phyloP scores from a whole-genome alignment of 805 yeast genomes.

The Kuraishia ogatae region DNA sequence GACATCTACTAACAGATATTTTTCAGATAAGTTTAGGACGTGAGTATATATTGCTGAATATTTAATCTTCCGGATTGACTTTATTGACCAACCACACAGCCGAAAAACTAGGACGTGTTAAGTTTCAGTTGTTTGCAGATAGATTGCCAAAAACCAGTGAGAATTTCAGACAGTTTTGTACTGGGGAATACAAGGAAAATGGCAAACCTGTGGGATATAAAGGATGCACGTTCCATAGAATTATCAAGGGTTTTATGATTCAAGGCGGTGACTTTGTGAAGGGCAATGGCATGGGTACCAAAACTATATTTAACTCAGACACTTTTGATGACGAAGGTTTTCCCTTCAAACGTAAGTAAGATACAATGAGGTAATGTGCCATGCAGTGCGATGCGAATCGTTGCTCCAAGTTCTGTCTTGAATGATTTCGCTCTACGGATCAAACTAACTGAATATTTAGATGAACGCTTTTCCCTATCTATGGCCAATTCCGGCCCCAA shows the following conservation, averaged over 20 bases:
- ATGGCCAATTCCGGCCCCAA: conserved; percentile 37
- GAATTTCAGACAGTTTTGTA: conserved; percentile 44
- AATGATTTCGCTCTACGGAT: background rate
- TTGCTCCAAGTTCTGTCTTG: background rate
- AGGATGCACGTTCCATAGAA: conserved; percentile 52
- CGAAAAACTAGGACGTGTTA: conserved; percentile 31
- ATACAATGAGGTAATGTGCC: too few species aligned
- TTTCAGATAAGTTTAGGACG: conserved; percentile 17
- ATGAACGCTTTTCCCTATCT: conserved; percentile 20
- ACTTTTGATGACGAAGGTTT: conserved; percentile 37
- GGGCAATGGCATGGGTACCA: conserved; percentile 36
- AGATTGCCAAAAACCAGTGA: conserved; percentile 37
- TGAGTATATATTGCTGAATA: conserved; percentile 9
- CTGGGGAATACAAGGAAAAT: conserved; percentile 33
- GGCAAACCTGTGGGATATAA: conserved; percentile 28
- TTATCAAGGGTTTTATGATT: conserved; percentile 50
- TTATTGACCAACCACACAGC: conserved; percentile 7
- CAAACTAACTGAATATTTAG: conserved; percentile 1
- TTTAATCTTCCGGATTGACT: background rate
- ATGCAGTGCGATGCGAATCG: too few species aligned
- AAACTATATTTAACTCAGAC: conserved; percentile 29
- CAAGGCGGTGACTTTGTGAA: conserved; percentile 40
- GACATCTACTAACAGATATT: background rate
- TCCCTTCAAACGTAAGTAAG: conserved; percentile 18
- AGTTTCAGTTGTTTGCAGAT: conserved; percentile 31